phyloP scores from a whole-genome alignment of 352 stramenopile genomes.

The Globisporangium irregulare region DNA sequence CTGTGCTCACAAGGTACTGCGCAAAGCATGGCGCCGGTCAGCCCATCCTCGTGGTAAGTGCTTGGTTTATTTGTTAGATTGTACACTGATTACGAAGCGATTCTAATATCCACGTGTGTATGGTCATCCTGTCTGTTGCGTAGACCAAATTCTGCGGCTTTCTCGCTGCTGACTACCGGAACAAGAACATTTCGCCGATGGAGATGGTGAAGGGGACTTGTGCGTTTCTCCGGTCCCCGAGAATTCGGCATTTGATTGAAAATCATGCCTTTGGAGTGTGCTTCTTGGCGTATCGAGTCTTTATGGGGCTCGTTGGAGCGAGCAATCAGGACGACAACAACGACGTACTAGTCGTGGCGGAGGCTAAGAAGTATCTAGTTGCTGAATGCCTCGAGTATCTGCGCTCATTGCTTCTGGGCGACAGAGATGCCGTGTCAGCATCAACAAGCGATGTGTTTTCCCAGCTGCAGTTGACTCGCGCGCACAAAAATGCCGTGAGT shows the following conservation, averaged over 20 bases:
- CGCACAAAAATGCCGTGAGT: conserved; percentile 13
- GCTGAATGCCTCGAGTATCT: neutral
- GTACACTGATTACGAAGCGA: neutral
- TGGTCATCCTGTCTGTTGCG: neutral
- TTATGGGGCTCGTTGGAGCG: neutral
- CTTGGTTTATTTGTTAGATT: neutral
- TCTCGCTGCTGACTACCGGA: neutral
- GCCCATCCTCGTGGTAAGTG: conserved; percentile 3
- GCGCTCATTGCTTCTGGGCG: neutral
- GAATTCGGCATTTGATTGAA: neutral
- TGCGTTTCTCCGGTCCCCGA: neutral
- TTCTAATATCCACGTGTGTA: neutral
- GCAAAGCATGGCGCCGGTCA: neutral
- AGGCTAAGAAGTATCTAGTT: neutral
- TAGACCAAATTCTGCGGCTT: neutral
- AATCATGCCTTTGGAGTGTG: neutral
- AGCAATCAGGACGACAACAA: neutral
- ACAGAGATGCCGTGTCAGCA: neutral
- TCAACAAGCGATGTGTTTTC: neutral
- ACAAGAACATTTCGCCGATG: conserved; percentile 3
- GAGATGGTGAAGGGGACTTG: neutral
- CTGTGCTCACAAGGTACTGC: conserved; percentile 20
- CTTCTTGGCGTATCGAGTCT: neutral
- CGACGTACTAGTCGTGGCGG: neutral
- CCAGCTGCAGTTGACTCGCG: neutral